Evolutionary conservation across 306 rosid species (phyloP), one percentile per base, ranked within the genome.

Genomic region (Hylodesmum podocarpum): DNA sequence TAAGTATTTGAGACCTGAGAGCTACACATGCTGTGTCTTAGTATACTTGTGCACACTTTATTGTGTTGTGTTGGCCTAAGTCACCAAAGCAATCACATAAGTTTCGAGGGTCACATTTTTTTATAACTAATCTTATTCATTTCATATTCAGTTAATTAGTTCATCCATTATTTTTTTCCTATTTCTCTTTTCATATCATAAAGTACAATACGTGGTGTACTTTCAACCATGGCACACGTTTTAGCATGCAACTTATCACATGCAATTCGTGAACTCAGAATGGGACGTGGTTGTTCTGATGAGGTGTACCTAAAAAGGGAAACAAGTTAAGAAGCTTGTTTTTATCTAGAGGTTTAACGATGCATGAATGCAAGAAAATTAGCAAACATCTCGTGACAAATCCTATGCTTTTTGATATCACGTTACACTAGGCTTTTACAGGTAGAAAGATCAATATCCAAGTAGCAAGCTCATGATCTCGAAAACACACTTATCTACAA

Each of bases 381-480:
- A 34, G 80, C 82, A 84, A 72, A 47, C 33, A 68, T 85, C 88
- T 80, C 72, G 88, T 85, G 88, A 85, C 49, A 55, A 46, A n/a
- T 63, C 55, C 28, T 5, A 27, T 62, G 55, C 83, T 78, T 84
- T 78, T 62, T 16, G 21, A 64, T 18, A 41, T 85, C 88, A 81
- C 88, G 88, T 81, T 85, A 31, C 41, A 2, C 12, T 55, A 29
- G 54, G 59, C 86, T 78, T 82, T 85, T 78, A 81, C 84, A 77
- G 88, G 67, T 84, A 49, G 16, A 71, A 55, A 46, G 79, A 75
- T 80, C 84, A 74, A 67, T 68, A 36, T 12, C 77, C 76, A 67
- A 57, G 84, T 80, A 15, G 31, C 19, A 68, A 57, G 66, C 73
- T 18, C 85, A 81, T 81, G 85, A 75, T 69, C 73, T 15, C 10